phyloP scores from a whole-genome alignment of 345 rosid species.

The Jatropha curcas region DNA sequence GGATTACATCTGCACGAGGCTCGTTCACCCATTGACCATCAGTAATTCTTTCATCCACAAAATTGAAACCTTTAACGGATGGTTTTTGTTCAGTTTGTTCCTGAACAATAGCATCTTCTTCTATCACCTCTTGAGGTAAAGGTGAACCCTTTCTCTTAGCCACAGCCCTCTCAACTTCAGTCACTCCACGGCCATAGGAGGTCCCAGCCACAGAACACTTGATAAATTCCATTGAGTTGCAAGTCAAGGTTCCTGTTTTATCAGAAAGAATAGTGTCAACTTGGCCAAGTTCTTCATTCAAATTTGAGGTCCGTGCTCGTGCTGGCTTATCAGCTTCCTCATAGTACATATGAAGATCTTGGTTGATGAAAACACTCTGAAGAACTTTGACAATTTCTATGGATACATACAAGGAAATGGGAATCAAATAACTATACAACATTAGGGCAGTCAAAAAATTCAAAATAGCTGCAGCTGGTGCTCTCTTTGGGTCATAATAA shows the following conservation, averaged over 20 bases:
- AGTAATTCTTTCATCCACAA: slow-evolving; percentile 72
- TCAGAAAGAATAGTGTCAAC: slow-evolving; percentile 88
- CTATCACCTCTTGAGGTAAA: slow-evolving; percentile 42
- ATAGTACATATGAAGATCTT: slow-evolving; percentile 75
- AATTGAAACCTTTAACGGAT: slow-evolving; percentile 74
- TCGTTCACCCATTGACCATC: slow-evolving; percentile 74
- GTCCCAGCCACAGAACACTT: slow-evolving; percentile 85
- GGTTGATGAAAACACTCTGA: slow-evolving; percentile 88
- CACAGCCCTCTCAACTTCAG: slow-evolving; percentile 87
- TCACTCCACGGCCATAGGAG: slow-evolving; percentile 78
- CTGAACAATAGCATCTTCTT: slow-evolving; percentile 28
- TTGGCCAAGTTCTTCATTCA: slow-evolving; percentile 97
- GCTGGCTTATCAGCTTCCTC: slow-evolving; percentile 92
- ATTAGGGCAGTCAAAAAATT: slow-evolving; percentile 84
- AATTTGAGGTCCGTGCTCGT: slow-evolving; percentile 88
- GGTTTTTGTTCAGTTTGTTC: slow-evolving; percentile 37
- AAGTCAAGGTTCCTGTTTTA: slow-evolving; percentile 95
- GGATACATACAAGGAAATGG: slow-evolving; percentile 88
- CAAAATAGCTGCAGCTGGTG: slow-evolving; percentile 56
- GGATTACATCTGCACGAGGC: slow-evolving; percentile 50
- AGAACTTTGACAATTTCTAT: slow-evolving; percentile 91
- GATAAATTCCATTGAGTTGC: slow-evolving; percentile 96
- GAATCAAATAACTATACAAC: slow-evolving; percentile 89
- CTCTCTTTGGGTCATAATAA: slow-evolving; percentile 63
- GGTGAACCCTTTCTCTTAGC: slow-evolving; percentile 63